Percentiles rank a stretch among this genome's conserved stretches.
Conservation (phyloP, 352 stramenopile genomes). For the Phytophthora sojae region DNA sequence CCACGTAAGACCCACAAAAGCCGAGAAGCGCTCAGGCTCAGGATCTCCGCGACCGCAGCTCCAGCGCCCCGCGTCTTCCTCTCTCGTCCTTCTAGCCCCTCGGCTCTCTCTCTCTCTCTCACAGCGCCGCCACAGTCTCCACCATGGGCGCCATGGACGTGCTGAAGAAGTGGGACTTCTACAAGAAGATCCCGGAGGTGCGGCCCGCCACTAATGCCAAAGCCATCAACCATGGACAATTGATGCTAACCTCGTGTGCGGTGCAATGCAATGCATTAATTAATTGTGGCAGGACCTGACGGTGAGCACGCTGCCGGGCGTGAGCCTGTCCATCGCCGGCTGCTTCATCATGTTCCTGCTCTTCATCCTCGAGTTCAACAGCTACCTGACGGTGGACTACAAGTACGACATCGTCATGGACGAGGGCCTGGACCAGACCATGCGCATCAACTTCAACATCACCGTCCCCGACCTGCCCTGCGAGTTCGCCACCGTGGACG, state of each 20-base stretch:
- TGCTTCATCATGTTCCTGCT: constrained; percentile 92
- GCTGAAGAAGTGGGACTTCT: constrained; percentile 93
- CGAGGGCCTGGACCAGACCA: constrained; percentile 82
- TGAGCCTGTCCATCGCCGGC: constrained; percentile 84
- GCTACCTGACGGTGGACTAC: constrained; percentile 87
- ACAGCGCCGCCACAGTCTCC: neutral
- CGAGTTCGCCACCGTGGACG: constrained; percentile 96
- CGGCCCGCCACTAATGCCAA: no score
- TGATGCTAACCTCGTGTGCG: no score
- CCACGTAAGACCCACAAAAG: neutral
- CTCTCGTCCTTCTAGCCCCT: neutral
- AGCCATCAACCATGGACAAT: no score
- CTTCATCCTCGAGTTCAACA: constrained; percentile 92
- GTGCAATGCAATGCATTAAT: no score
- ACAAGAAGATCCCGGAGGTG: constrained; percentile 93
- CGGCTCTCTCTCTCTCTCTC: no score
- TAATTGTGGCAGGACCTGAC: constrained; percentile 68
- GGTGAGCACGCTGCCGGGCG: constrained; percentile 85
- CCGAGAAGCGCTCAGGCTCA: neutral
- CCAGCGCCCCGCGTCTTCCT: neutral
- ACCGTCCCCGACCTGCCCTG: constrained; percentile 97
- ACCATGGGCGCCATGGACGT: constrained; percentile 89
- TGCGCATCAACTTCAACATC: constrained; percentile 99
- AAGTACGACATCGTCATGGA: constrained; percentile 92
- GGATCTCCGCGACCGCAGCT: neutral